Evolutionary conservation across 768 basidiomycete genomes (phyloP).

Genomic region (Strobilomyces echinocephalus): DNA sequence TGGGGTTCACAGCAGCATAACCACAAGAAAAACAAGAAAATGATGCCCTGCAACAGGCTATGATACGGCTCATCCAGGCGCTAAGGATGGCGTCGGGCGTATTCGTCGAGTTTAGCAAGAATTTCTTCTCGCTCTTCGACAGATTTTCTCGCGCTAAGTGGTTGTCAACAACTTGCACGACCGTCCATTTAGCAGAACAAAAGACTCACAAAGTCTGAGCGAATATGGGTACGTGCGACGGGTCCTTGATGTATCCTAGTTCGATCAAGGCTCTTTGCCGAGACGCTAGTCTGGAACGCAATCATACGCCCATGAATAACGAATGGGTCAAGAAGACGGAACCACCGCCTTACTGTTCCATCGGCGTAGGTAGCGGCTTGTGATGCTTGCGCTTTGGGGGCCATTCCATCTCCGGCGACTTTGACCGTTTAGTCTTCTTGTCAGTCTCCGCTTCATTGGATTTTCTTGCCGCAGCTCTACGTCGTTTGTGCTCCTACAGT

Average conservation of each 20-base stretch:
- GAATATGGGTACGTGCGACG: conserved; percentile 50
- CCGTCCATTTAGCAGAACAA: background rate
- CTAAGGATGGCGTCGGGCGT: conserved; percentile 16
- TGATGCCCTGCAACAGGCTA: too few relatives aligned
- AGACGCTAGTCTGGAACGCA: conserved; percentile 40
- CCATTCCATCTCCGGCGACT: conserved; percentile 47
- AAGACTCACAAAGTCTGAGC: conserved; percentile 61
- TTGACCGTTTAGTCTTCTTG: conserved; percentile 13
- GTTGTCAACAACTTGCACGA: conserved; percentile 3
- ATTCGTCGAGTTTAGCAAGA: conserved; percentile 38
- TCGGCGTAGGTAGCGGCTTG: conserved; percentile 39
- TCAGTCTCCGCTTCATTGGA: conserved; percentile 9
- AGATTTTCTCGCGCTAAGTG: conserved; percentile 36
- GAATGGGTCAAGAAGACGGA: background rate
- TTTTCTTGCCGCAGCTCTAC: conserved; percentile 21
- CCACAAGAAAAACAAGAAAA: too few relatives aligned
- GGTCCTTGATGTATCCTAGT: conserved; percentile 52
- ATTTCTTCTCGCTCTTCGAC: conserved; percentile 40
- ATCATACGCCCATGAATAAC: background rate
- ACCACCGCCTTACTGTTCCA: conserved; percentile 43
- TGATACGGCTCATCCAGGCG: too few relatives aligned
- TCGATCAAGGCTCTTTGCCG: conserved; percentile 61
- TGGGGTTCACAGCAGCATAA: too few relatives aligned
- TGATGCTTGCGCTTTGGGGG: conserved; percentile 64
- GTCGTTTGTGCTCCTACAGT: conserved; percentile 25